Evolutionary conservation across 2,329 filamentous ascomycete genomes (phyloP).

Genomic region (Penicillium sp.): DNA sequence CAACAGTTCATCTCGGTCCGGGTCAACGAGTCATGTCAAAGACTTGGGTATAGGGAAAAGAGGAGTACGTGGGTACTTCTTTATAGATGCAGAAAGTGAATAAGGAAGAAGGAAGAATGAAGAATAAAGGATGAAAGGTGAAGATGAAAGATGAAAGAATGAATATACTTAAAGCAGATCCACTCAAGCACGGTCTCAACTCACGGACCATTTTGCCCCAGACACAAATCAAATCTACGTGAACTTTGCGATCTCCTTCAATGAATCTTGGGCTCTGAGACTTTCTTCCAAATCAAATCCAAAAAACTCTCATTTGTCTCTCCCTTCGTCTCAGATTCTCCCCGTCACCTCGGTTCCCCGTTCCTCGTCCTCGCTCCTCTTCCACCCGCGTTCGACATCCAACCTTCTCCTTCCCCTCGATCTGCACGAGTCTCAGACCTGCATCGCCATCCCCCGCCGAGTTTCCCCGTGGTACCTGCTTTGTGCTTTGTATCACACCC

Average conservation of each 20-base stretch:
- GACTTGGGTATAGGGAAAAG: background rate
- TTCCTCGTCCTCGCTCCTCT: no score
- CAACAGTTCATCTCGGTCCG: background rate
- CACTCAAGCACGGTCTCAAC: slow-evolving; percentile 11
- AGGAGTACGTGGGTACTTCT: no score
- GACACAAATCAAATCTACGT: slow-evolving; percentile 1
- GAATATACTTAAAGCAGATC: background rate
- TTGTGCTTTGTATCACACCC: slow-evolving; percentile 1
- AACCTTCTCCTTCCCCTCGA: background rate
- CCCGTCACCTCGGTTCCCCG: background rate
- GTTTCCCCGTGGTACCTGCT: slow-evolving; percentile 7
- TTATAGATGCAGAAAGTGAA: no score
- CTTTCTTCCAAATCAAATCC: no score
- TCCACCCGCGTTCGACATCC: slow-evolving; percentile 5
- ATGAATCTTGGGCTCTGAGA: slow-evolving; percentile 1
- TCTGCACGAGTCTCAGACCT: slow-evolving; percentile 6
- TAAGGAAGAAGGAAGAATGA: no score
- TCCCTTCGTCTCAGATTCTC: background rate
- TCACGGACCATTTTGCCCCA: slow-evolving; percentile 15
- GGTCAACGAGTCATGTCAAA: background rate
- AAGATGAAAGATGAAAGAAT: no score
- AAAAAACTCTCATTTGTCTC: no score
- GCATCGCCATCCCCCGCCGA: slow-evolving; percentile 4
- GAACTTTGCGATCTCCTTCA: background rate
- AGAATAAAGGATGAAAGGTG: no score